A percentile compares a stretch with the other conserved stretches of the same genome.
phyloP scores from a whole-genome alignment of 73 alveolate genomes.

The Paramecium bursaria region DNA sequence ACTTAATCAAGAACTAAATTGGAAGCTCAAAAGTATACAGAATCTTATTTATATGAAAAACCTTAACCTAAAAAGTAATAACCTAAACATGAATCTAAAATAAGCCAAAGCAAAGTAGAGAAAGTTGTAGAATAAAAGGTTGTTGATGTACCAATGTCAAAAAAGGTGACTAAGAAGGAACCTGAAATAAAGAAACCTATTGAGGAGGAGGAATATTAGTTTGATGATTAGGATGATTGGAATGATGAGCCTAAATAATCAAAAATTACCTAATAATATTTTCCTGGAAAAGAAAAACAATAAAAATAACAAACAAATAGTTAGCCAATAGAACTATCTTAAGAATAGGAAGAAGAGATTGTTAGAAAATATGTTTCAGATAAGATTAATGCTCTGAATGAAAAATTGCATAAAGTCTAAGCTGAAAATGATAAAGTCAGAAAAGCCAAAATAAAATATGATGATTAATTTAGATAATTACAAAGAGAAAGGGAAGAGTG shows the following conservation, averaged over 20 bases:
- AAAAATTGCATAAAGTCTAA: slow-evolving; percentile 56
- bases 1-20: background rate
- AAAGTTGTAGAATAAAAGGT: slow-evolving; percentile 1
- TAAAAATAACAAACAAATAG: background rate
- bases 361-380: slow-evolving; percentile 55
- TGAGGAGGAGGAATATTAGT: slow-evolving; percentile 44
- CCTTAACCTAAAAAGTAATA: slow-evolving; percentile 13
- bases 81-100: slow-evolving; percentile 10
- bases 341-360: slow-evolving; percentile 56
- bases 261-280: slow-evolving; percentile 5
- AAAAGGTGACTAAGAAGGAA: slow-evolving; percentile 26
- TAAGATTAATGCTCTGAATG: slow-evolving; percentile 35
- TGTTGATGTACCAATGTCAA: background rate
- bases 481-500: slow-evolving; percentile 64
- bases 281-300: slow-evolving; percentile 35
- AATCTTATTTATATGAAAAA: background rate
- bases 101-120: slow-evolving; percentile 3
- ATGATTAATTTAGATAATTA: slow-evolving; percentile 52
- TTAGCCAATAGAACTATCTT: slow-evolving; percentile 6
- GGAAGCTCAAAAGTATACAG: slow-evolving; percentile 9
- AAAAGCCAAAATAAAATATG: slow-evolving; percentile 63
- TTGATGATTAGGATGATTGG: slow-evolving; percentile 72
- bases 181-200: background rate
- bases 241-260: slow-evolving; percentile 36
- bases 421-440: slow-evolving; percentile 68